phyloP scores from a whole-genome alignment of 202 grass and related monocot species.

The Cymbopogon flexuosus region DNA sequence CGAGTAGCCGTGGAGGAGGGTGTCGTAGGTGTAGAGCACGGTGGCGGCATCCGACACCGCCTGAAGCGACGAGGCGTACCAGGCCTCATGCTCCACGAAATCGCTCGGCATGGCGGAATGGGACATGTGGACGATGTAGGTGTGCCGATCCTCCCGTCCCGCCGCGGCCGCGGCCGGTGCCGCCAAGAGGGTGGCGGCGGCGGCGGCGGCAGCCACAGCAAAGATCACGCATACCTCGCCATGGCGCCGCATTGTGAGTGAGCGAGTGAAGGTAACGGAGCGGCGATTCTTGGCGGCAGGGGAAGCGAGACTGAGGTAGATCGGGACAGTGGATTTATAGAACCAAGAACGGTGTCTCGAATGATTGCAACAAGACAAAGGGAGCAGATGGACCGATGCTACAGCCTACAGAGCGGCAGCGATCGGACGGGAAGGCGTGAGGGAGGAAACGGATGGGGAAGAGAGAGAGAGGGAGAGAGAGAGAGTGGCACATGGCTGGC shows the following conservation, averaged over 20 bases:
- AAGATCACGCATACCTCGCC: slow-evolving; percentile 37
- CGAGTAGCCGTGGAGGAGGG: slow-evolving; percentile 74
- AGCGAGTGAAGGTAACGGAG: background rate
- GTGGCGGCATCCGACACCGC: slow-evolving; percentile 61
- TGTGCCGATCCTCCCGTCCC: slow-evolving; percentile 27
- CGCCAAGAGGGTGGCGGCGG: background rate
- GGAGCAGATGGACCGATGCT: slow-evolving; percentile 15
- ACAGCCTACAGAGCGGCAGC: background rate
- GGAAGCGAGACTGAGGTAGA: slow-evolving; percentile 22
- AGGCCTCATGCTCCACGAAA: slow-evolving; percentile 50
- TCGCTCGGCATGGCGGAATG: slow-evolving; percentile 55
- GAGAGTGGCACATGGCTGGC: slow-evolving; percentile 32
- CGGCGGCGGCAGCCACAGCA: slow-evolving; percentile 14
- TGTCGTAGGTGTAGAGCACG: slow-evolving; percentile 79
- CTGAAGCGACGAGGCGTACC: slow-evolving; percentile 77
- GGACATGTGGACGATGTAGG: slow-evolving; percentile 84
- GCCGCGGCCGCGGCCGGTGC: background rate
- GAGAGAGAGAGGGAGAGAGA: background rate
- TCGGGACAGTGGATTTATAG: slow-evolving; percentile 37
- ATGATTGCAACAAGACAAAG: slow-evolving; percentile 41
- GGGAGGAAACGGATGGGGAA: background rate
- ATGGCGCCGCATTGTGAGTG: slow-evolving; percentile 37
- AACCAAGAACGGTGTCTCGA: background rate
- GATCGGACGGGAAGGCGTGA: background rate
- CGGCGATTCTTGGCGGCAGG: background rate